phyloP scores from a whole-genome alignment of 257 asterid species.

The Asclepias syriaca region DNA sequence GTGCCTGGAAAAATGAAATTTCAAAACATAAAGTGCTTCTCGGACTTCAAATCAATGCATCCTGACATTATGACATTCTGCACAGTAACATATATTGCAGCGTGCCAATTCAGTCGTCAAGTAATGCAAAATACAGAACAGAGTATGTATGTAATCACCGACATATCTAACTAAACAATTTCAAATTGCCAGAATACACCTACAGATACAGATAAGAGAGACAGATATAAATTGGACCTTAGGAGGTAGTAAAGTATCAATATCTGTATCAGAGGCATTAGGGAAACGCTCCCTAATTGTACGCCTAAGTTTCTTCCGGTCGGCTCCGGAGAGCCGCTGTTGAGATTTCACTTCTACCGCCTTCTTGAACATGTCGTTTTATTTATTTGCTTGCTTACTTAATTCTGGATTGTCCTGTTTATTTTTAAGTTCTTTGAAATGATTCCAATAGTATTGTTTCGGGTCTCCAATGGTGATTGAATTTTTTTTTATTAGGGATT shows the following conservation, averaged over 20 bases:
- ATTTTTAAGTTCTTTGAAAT: not conserved
- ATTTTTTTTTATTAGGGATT: not conserved
- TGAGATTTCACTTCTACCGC: slow-evolving; percentile 77
- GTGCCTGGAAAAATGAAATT: not conserved
- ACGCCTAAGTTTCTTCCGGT: slow-evolving; percentile 88
- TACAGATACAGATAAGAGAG: not conserved
- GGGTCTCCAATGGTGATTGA: not conserved
- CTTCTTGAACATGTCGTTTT: slow-evolving; percentile 82
- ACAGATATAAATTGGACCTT: slow-evolving; percentile 36
- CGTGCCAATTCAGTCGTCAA: not conserved
- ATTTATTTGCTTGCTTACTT: not conserved
- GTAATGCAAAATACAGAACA: not conserved
- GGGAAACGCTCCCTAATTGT: slow-evolving; percentile 61
- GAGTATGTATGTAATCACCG: not conserved
- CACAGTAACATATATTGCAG: not conserved
- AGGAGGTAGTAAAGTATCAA: slow-evolving; percentile 78
- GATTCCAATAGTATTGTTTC: too few species aligned
- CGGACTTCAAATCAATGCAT: not conserved
- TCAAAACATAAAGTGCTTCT: not conserved
- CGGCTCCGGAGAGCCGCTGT: slow-evolving; percentile 92
- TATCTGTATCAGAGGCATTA: slow-evolving; percentile 58
- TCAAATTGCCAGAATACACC: not conserved
- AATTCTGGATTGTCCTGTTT: not conserved
- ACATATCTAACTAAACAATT: not conserved
- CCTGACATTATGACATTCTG: not conserved